Evolutionary conservation across 2,329 filamentous ascomycete genomes (phyloP).

Genomic region (Cephalotrichum gorgonifer): DNA sequence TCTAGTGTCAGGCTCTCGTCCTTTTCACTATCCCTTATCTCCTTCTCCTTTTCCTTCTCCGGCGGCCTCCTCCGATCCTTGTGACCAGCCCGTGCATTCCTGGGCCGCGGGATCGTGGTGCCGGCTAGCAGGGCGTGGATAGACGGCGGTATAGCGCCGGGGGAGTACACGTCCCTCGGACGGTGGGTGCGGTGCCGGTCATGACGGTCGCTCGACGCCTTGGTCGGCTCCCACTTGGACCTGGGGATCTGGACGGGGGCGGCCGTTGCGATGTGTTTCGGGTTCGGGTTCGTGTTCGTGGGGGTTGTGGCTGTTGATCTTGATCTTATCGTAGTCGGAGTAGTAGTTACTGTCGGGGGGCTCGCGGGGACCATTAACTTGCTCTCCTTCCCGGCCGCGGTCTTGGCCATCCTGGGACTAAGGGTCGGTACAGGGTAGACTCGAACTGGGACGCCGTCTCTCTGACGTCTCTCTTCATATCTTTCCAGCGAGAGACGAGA

Average conservation of each 20-base stretch:
- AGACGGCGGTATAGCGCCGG: conserved; percentile 46
- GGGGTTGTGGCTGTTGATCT: background rate
- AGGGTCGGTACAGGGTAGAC: background rate
- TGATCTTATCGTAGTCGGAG: background rate
- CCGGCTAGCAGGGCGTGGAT: conserved; percentile 51
- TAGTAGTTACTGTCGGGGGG: background rate
- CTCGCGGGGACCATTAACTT: background rate
- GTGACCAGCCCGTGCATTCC: conserved; percentile 10
- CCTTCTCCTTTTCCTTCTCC: background rate
- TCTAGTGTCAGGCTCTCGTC: conserved; percentile 37
- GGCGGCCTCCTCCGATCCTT: background rate
- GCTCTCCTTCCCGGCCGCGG: conserved; percentile 1
- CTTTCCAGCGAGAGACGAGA: background rate
- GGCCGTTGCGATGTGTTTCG: conserved; percentile 1
- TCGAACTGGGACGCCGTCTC: background rate
- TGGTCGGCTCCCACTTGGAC: conserved; percentile 24
- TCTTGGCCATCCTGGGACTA: conserved; percentile 2
- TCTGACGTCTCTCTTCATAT: conserved; percentile 2
- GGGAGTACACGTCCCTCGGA: conserved; percentile 32
- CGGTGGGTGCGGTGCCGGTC: conserved; percentile 22
- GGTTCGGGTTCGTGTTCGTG: background rate
- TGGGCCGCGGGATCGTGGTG: conserved; percentile 45
- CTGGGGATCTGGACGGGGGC: conserved; percentile 35
- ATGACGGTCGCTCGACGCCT: conserved; percentile 16
- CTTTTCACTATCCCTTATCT: conserved; percentile 12